These are phyloP conservation scores for Daedaleopsis nitida DNA, from an alignment of 768 basidiomycete genomes.

Conservation along the genomic window DNA sequence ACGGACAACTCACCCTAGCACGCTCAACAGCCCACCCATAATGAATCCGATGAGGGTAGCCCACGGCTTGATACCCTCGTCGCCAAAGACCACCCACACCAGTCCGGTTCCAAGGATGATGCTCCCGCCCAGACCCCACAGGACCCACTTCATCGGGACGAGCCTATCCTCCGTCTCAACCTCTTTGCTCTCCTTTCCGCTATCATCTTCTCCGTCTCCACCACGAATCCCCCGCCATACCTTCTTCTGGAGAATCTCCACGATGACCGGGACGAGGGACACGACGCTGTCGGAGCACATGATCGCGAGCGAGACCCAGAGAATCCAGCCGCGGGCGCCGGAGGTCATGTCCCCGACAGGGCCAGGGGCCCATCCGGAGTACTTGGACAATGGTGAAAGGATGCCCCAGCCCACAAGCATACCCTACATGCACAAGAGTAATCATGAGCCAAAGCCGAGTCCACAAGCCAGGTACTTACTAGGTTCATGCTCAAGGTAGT, in stretches of 20 bases:
- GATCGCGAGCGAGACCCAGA: slow-evolving; percentile 94
- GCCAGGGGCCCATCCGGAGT: slow-evolving; percentile 90
- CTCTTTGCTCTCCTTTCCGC: slow-evolving; percentile 54
- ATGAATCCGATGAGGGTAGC: slow-evolving; percentile 85
- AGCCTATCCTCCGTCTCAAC: slow-evolving; percentile 77
- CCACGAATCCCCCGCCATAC: slow-evolving; percentile 14
- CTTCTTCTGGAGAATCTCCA: slow-evolving; percentile 49
- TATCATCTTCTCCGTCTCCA: slow-evolving; percentile 10
- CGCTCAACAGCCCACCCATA: slow-evolving; percentile 79
- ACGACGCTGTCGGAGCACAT: slow-evolving; percentile 94
- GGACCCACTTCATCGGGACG: slow-evolving; percentile 80
- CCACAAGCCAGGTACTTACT: slow-evolving; percentile 40
- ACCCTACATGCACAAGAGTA: slow-evolving; percentile 50
- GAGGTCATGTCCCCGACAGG: slow-evolving; percentile 83
- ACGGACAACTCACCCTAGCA: slow-evolving; percentile 70
- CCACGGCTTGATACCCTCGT: slow-evolving; percentile 94
- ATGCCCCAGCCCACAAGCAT: slow-evolving; percentile 98
- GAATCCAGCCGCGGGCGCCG: slow-evolving; percentile 94
- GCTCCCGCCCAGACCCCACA: slow-evolving; percentile 63
- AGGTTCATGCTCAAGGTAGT: slow-evolving; percentile 93
- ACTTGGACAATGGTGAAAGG: slow-evolving; percentile 85
- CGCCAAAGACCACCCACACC: slow-evolving; percentile 88
- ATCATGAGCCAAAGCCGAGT: not conserved
- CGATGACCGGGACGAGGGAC: slow-evolving; percentile 76
- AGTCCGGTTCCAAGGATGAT: slow-evolving; percentile 70